A percentile compares a stretch with the other conserved stretches of the same genome.
These are phyloP conservation scores for Mortierella hygrophila DNA, from an alignment of 192 early-diverging fungal genomes.

Conservation along the genomic window DNA sequence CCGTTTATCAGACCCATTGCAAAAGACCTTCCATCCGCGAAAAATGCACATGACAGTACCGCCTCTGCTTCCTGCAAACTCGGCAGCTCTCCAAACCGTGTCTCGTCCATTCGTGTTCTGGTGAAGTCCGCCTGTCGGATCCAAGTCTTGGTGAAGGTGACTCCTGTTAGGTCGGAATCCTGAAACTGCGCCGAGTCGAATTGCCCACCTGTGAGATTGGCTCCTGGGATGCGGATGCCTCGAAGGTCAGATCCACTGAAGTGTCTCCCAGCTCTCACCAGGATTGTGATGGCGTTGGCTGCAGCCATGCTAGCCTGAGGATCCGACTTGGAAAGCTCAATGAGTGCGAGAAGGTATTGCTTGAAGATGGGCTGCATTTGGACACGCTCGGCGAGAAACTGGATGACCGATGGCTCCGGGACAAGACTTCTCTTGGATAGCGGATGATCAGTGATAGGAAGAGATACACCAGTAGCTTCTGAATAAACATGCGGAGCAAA, in stretches of 20 bases:
- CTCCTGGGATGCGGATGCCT: neutral
- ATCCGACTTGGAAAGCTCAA: neutral
- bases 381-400: neutral
- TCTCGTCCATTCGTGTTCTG: neutral
- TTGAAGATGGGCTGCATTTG: neutral
- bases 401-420: neutral
- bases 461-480: neutral
- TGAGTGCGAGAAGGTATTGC: neutral
- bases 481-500: neutral
- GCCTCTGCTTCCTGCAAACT: too few species aligned
- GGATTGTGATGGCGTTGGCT: neutral
- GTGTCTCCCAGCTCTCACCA: neutral
- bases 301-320: neutral
- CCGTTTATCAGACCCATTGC: too few species aligned
- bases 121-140: slow-evolving; percentile 2
- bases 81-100: neutral
- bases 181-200: neutral
- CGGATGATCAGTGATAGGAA: neutral
- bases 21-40: too few species aligned
- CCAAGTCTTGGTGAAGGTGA: neutral
- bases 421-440: neutral
- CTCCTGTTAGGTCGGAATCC: neutral
- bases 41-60: too few species aligned
- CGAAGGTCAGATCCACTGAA: neutral
- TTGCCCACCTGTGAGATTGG: neutral